Conservation (phyloP, 2,329 filamentous ascomycete genomes). For the Cercospora sp. region DNA sequence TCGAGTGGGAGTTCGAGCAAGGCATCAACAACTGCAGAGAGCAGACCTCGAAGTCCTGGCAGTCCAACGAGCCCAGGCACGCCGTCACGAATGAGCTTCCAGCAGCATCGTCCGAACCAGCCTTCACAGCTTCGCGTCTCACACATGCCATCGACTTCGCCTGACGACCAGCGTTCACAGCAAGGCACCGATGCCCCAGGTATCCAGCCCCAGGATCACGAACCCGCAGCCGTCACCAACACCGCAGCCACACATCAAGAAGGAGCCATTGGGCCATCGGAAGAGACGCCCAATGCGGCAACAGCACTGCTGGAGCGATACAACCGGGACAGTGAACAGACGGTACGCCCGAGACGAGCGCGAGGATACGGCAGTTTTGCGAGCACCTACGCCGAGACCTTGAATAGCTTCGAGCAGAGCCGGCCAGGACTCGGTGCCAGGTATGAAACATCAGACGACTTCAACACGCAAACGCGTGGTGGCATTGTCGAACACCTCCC, state of each 20-base stretch:
- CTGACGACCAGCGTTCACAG: slow-evolving; percentile 41
- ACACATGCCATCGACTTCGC: slow-evolving; percentile 47
- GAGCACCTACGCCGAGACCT: slow-evolving; percentile 27
- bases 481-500: slow-evolving; percentile 44
- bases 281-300: slow-evolving; percentile 40
- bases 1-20: slow-evolving; percentile 3
- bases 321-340: slow-evolving; percentile 51
- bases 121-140: slow-evolving; percentile 43
- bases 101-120: slow-evolving; percentile 34
- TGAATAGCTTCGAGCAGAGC: slow-evolving; percentile 31
- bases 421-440: slow-evolving; percentile 34
- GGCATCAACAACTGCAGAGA: neutral
- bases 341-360: slow-evolving; percentile 61
- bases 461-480: slow-evolving; percentile 35
- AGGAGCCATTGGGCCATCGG: slow-evolving; percentile 28
- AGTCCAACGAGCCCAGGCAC: slow-evolving; percentile 17
- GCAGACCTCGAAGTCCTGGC: slow-evolving; percentile 8
- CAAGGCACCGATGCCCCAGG: slow-evolving; percentile 31
- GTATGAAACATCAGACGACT: slow-evolving; percentile 22
- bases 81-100: slow-evolving; percentile 16
- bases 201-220: slow-evolving; percentile 39
- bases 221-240: slow-evolving; percentile 36
- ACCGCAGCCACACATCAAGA: slow-evolving; percentile 17
- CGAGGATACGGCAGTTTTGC: slow-evolving; percentile 50
- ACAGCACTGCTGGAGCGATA: slow-evolving; percentile 43